Conservation (phyloP, 108 stramenopile species). For the Conticribra guillardii region DNA sequence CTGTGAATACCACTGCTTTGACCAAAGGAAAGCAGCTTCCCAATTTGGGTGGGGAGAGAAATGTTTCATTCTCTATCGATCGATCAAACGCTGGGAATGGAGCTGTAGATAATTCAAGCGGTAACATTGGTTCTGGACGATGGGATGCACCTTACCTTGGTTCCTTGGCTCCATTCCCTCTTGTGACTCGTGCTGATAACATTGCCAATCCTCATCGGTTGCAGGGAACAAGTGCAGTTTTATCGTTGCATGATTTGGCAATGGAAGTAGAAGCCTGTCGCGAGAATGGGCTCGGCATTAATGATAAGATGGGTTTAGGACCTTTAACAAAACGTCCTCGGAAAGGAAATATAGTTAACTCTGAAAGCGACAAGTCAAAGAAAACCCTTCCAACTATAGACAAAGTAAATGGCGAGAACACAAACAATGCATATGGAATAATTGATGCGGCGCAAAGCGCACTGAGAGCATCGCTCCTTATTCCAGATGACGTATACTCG, state of each 20-base stretch:
- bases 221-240: constrained; percentile 36
- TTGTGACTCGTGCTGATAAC: constrained; percentile 38
- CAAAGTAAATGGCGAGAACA: too few species aligned
- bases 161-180: constrained; percentile 65
- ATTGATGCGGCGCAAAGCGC: constrained; percentile 3
- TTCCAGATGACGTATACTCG: constrained; percentile 22
- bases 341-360: constrained; percentile 3
- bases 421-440: too few species aligned
- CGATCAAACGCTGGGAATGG: constrained; percentile 2
- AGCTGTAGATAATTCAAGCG: not conserved
- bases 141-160: constrained; percentile 84
- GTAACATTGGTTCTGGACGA: constrained; percentile 28
- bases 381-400: too few species aligned
- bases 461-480: constrained; percentile 15
- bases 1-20: not conserved
- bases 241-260: constrained; percentile 52
- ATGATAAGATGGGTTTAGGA: not conserved
- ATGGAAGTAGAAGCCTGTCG: constrained; percentile 50
- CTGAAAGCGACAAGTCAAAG: not conserved
- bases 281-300: constrained; percentile 2
- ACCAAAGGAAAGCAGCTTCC: constrained; percentile 45
- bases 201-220: constrained; percentile 79
- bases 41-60: constrained; percentile 32
- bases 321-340: not conserved
- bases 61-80: constrained; percentile 40